Conservation (phyloP, 2,329 filamentous ascomycete species). For the Karstenula rhodostoma region DNA sequence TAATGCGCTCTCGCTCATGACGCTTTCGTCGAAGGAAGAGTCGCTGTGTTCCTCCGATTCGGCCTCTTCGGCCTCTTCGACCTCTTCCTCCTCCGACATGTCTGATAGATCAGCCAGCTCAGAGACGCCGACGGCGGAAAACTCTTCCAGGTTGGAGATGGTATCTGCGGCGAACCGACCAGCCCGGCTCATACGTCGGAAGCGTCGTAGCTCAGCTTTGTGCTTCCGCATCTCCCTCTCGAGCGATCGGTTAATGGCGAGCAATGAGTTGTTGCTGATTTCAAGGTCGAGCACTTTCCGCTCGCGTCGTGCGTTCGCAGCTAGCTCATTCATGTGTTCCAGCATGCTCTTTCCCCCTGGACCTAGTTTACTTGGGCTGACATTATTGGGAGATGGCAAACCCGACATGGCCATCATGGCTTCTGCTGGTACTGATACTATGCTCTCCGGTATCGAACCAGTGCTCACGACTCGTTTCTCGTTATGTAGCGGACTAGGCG, state of each 20-base stretch:
- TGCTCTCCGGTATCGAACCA: slow-evolving; percentile 36
- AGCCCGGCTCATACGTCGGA: slow-evolving; percentile 82
- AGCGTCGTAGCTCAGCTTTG: slow-evolving; percentile 84
- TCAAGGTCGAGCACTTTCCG: slow-evolving; percentile 95
- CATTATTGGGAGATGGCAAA: slow-evolving; percentile 41
- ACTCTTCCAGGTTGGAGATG: slow-evolving; percentile 56
- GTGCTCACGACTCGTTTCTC: slow-evolving; percentile 41
- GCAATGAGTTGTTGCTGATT: slow-evolving; percentile 92
- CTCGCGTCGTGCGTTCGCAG: slow-evolving; percentile 87
- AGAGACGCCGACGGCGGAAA: slow-evolving; percentile 37
- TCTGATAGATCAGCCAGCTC: slow-evolving; percentile 49
- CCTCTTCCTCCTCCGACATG: slow-evolving; percentile 48
- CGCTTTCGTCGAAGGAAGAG: slow-evolving; percentile 62
- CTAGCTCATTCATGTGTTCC: slow-evolving; percentile 75
- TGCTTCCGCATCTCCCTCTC: slow-evolving; percentile 93
- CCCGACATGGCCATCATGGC: slow-evolving; percentile 35
- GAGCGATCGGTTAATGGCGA: slow-evolving; percentile 92
- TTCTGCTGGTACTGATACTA: slow-evolving; percentile 35
- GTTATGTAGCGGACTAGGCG: slow-evolving; percentile 45
- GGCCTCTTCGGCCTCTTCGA: slow-evolving; percentile 50
- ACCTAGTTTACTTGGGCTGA: slow-evolving; percentile 67
- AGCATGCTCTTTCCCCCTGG: slow-evolving; percentile 55
- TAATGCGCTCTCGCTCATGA: slow-evolving; percentile 52
- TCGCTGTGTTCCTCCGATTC: slow-evolving; percentile 58
- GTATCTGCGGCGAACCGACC: slow-evolving; percentile 73